phyloP scores from a whole-genome alignment of 257 asterid genomes.

The Linaria vulgaris region DNA sequence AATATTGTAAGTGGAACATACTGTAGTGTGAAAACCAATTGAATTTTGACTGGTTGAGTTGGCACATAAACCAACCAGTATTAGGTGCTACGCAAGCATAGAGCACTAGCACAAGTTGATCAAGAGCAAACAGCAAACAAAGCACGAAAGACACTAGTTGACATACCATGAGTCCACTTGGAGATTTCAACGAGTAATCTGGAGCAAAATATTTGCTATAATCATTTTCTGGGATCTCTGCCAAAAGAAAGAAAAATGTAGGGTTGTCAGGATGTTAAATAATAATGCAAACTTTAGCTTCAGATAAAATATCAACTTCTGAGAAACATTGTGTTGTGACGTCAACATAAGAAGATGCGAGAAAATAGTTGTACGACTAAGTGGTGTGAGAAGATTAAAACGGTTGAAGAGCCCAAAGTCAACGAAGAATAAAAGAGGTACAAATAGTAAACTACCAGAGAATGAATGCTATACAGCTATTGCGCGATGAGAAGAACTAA shows the following conservation, averaged over 20 bases:
- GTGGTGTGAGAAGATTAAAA: too few species aligned
- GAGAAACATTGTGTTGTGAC: neutral
- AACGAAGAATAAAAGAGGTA: too few species aligned
- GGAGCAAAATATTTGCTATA: slow-evolving; percentile 90
- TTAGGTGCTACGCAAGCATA: slow-evolving; percentile 14
- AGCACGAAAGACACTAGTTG: slow-evolving; percentile 19
- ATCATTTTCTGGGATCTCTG: slow-evolving; percentile 96
- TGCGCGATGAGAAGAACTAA: neutral
- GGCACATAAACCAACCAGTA: slow-evolving; percentile 15
- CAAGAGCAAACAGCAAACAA: slow-evolving; percentile 23
- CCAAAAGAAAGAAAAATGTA: slow-evolving; percentile 23
- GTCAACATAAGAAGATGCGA: too few species aligned
- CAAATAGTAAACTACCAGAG: too few species aligned
- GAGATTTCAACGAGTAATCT: slow-evolving; percentile 75
- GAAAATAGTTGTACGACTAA: too few species aligned
- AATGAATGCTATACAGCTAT: neutral
- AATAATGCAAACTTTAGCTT: neutral
- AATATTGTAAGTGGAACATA: neutral
- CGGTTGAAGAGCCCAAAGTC: too few species aligned
- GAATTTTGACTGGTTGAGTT: slow-evolving; percentile 8
- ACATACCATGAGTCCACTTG: slow-evolving; percentile 72
- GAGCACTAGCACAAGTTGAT: slow-evolving; percentile 13
- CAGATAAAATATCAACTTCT: neutral
- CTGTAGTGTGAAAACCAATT: neutral
- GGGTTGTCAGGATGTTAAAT: neutral